Percentiles rank a stretch among this genome's conserved stretches.
Evolutionary conservation across 805 yeast species (phyloP).

Genomic region (Priceomyces fermenticarens): DNA sequence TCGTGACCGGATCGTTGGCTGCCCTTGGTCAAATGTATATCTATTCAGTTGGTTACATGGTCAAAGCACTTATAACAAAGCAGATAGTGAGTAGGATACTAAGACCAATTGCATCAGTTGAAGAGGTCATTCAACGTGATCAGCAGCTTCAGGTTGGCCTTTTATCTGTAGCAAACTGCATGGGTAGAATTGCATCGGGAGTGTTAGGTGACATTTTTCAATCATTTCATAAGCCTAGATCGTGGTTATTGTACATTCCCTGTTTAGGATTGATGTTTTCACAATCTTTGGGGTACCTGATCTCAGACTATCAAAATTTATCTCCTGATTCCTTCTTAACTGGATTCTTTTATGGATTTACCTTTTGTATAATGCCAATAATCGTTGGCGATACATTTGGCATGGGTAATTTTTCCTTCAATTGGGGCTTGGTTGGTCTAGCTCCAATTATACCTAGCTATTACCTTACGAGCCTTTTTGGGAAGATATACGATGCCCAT

Average conservation of each 20-base stretch:
- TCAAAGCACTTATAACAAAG: constrained; percentile 31
- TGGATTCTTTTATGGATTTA: constrained; percentile 72
- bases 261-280: constrained; percentile 44
- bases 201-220: constrained; percentile 59
- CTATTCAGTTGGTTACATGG: constrained; percentile 45
- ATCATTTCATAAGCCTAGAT: constrained; percentile 44
- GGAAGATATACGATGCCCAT: constrained; percentile 55
- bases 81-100: constrained; percentile 5
- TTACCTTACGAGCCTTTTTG: constrained; percentile 60
- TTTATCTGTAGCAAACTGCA: constrained; percentile 64
- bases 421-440: constrained; percentile 70
- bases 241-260: constrained; percentile 56
- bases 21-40: constrained; percentile 47
- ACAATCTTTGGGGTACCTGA: constrained; percentile 46
- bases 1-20: constrained; percentile 38
- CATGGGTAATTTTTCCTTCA: constrained; percentile 59
- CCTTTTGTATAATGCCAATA: constrained; percentile 73
- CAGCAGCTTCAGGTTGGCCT: constrained; percentile 74
- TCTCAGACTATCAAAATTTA: constrained; percentile 34
- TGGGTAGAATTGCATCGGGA: constrained; percentile 66
- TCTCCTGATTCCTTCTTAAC: constrained; percentile 52
- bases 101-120: constrained; percentile 13
- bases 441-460: constrained; percentile 65
- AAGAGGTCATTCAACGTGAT: constrained; percentile 43
- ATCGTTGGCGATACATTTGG: constrained; percentile 75